These are phyloP conservation scores for Penicillium oxalicum DNA, from an alignment of 2,329 filamentous ascomycete species.

Conservation along the genomic window DNA sequence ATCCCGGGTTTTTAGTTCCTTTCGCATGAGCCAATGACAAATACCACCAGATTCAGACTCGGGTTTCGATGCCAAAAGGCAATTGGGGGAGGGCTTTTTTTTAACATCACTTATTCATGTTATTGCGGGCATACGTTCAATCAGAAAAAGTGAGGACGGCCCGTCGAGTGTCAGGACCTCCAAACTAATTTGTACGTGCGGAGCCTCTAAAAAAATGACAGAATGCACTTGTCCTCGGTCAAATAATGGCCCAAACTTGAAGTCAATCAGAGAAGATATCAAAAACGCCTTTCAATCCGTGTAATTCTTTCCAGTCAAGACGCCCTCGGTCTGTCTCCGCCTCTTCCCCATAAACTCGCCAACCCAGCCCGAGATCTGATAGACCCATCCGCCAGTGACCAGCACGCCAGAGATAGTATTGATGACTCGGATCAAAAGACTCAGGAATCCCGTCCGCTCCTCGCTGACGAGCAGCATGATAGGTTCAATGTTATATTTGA, in stretches of 20 bases:
- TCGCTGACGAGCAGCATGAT: constrained; percentile 83
- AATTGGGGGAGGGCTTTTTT: no score
- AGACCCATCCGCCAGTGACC: constrained; percentile 90
- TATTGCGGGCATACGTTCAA: no score
- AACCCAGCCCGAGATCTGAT: constrained; percentile 74
- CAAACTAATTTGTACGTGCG: no score
- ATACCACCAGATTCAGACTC: no score
- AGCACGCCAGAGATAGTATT: constrained; percentile 88
- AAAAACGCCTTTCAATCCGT: constrained; percentile 22
- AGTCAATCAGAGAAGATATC: not conserved
- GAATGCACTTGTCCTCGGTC: not conserved
- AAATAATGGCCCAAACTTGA: not conserved
- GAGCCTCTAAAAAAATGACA: not conserved
- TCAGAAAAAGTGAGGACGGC: no score
- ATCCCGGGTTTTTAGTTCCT: no score
- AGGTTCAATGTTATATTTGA: constrained; percentile 99
- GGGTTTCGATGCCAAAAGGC: no score
- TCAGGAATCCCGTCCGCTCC: constrained; percentile 66
- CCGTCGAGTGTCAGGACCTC: no score
- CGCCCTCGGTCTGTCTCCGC: constrained; percentile 41
- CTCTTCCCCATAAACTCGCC: constrained; percentile 45
- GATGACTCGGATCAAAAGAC: constrained; percentile 72
- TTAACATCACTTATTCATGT: no score
- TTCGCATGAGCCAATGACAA: not conserved
- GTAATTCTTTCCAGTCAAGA: constrained; percentile 42